Evolutionary conservation across 116 monocot species (phyloP).

Genomic region (Phalaenopsis hybrid): DNA sequence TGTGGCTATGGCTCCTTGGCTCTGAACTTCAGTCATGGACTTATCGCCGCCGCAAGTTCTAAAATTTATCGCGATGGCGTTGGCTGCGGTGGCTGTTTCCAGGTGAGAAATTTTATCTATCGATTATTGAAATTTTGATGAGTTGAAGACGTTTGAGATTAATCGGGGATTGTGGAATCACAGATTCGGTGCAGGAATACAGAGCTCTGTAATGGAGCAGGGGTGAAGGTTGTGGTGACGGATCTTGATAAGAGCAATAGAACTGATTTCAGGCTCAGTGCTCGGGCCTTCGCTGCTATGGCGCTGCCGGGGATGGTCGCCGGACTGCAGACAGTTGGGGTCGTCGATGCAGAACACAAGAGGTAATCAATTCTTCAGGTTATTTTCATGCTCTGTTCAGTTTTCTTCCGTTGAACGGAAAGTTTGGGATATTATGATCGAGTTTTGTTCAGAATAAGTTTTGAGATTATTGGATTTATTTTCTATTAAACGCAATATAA

Average conservation of each 20-base stretch:
- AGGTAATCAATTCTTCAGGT: background rate
- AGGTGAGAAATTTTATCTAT: slow-evolving; percentile 11
- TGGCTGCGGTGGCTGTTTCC: slow-evolving; percentile 43
- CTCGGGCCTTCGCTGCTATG: slow-evolving; percentile 12
- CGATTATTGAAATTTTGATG: background rate
- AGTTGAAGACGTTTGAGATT: background rate
- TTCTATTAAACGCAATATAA: too few species aligned
- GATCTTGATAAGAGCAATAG: slow-evolving; percentile 2
- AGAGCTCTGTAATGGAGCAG: slow-evolving; percentile 7
- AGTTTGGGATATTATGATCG: too few species aligned
- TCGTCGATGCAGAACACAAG: slow-evolving; percentile 8
- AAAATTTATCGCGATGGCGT: slow-evolving; percentile 26
- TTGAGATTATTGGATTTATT: too few species aligned
- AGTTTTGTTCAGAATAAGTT: too few species aligned
- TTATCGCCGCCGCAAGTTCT: slow-evolving; percentile 23
- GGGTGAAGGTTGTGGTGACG: slow-evolving; percentile 14
- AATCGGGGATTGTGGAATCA: background rate
- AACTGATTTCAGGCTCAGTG: slow-evolving; percentile 13
- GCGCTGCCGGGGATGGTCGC: slow-evolving; percentile 2
- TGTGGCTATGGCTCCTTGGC: slow-evolving; percentile 42
- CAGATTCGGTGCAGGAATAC: slow-evolving; percentile 18
- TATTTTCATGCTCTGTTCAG: background rate
- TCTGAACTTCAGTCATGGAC: slow-evolving; percentile 20
- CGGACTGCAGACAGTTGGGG: background rate
- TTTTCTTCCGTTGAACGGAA: too few species aligned